Conservation (phyloP, 1,139 yeast species). For the Eremothecium cymbalariae region DNA sequence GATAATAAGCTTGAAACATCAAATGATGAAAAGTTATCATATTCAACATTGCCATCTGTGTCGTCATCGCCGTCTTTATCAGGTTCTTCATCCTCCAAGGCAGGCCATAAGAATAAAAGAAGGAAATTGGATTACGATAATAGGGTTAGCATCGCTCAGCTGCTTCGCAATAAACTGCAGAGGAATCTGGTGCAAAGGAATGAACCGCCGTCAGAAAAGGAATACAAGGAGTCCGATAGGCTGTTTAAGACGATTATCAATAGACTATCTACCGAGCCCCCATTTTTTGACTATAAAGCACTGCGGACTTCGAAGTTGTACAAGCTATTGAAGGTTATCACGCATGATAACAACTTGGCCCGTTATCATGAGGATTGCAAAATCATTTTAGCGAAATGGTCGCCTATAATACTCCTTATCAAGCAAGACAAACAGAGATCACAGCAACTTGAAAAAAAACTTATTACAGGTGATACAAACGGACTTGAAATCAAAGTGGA, state of each 20-base stretch:
- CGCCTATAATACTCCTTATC: conserved; percentile 18
- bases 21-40: not conserved
- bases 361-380: conserved; percentile 28
- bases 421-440: conserved; percentile 20
- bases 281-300: conserved; percentile 28
- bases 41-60: not conserved
- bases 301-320: conserved; percentile 27
- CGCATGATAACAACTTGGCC: conserved; percentile 20
- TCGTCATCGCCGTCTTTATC: conserved; percentile 5
- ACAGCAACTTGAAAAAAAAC: conserved; percentile 2
- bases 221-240: conserved; percentile 24
- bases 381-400: conserved; percentile 23
- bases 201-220: conserved; percentile 22
- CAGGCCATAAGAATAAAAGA: conserved; percentile 10
- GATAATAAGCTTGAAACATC: not conserved
- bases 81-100: conserved; percentile 1
- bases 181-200: conserved; percentile 28
- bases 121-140: conserved; percentile 23
- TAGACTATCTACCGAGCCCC: conserved; percentile 22
- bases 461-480: not conserved
- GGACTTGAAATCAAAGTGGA: conserved; percentile 2
- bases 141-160: conserved; percentile 24
- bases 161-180: conserved; percentile 29
- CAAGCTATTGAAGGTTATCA: conserved; percentile 27
- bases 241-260: conserved; percentile 24